Evolutionary conservation across 768 basidiomycete species (phyloP).

Genomic region (Aureoboletus auriporus): DNA sequence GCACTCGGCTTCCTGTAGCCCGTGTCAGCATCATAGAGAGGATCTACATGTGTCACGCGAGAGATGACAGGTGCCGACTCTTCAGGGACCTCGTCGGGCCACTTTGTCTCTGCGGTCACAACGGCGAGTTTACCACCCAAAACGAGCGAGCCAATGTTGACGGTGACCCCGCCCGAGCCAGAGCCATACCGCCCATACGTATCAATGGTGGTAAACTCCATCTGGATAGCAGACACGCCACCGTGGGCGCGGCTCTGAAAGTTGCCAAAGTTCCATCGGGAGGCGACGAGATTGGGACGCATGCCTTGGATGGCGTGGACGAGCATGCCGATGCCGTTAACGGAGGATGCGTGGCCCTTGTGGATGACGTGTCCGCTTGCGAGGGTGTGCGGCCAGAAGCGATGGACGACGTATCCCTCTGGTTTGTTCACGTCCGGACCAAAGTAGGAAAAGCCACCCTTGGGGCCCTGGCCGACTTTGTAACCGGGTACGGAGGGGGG

Average conservation of each 20-base stretch:
- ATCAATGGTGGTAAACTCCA: slow-evolving; percentile 90
- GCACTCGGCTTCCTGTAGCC: slow-evolving; percentile 71
- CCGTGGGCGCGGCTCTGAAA: slow-evolving; percentile 77
- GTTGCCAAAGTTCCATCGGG: slow-evolving; percentile 92
- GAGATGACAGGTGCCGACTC: slow-evolving; percentile 53
- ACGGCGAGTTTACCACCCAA: slow-evolving; percentile 70
- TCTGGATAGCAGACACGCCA: slow-evolving; percentile 83
- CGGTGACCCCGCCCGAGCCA: slow-evolving; percentile 78
- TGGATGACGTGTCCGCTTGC: slow-evolving; percentile 65
- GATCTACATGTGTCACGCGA: slow-evolving; percentile 59
- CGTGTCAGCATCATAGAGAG: slow-evolving; percentile 70
- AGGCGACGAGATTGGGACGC: slow-evolving; percentile 90
- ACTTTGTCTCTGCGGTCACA: slow-evolving; percentile 78
- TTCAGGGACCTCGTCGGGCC: slow-evolving; percentile 57
- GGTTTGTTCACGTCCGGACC: slow-evolving; percentile 63
- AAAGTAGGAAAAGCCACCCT: slow-evolving; percentile 89
- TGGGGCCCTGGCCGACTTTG: slow-evolving; percentile 85
- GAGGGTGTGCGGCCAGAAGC: slow-evolving; percentile 78
- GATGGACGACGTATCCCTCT: slow-evolving; percentile 85
- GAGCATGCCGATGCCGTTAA: slow-evolving; percentile 76
- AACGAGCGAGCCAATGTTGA: slow-evolving; percentile 85
- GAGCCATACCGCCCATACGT: slow-evolving; percentile 73
- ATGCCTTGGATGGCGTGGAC: slow-evolving; percentile 98
- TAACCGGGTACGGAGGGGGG: slow-evolving; percentile 75
- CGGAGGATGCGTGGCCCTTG: slow-evolving; percentile 54